Percentiles rank a stretch among this genome's conserved stretches.
phyloP scores from a whole-genome alignment of 371 early-diverging fungal species.

The Phascolomyces articulosus region DNA sequence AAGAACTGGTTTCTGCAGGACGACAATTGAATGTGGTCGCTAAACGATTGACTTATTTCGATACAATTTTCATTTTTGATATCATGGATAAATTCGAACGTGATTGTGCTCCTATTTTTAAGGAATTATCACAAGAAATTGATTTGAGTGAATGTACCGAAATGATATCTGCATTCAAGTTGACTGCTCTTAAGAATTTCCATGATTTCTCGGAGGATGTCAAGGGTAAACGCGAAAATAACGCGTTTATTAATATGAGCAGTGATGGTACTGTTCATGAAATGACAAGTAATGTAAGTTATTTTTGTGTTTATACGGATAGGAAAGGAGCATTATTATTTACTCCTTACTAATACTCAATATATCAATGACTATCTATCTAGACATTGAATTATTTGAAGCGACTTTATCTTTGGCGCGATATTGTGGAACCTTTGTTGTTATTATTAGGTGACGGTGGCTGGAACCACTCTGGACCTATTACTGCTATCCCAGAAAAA shows the following conservation, averaged over 20 bases:
- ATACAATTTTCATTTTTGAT: slow-evolving; percentile 80
- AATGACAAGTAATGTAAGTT: slow-evolving; percentile 75
- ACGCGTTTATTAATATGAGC: slow-evolving; percentile 56
- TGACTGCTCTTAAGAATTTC: slow-evolving; percentile 64
- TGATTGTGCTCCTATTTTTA: slow-evolving; percentile 24
- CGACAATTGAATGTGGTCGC: slow-evolving; percentile 67
- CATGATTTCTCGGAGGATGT: slow-evolving; percentile 79
- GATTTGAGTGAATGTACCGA: slow-evolving; percentile 50
- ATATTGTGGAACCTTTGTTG: slow-evolving; percentile 65
- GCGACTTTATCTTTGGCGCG: slow-evolving; percentile 58
- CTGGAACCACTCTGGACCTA: slow-evolving; percentile 52
- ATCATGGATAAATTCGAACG: slow-evolving; percentile 64
- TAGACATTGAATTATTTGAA: slow-evolving; percentile 69
- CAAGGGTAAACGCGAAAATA: slow-evolving; percentile 39
- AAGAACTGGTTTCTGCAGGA: slow-evolving; percentile 66
- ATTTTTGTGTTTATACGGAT: not conserved
- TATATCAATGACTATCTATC: not conserved
- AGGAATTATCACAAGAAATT: slow-evolving; percentile 25
- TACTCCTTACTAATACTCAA: not conserved
- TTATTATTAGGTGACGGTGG: slow-evolving; percentile 61
- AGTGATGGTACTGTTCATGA: slow-evolving; percentile 89
- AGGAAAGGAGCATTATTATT: not conserved
- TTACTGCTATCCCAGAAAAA: slow-evolving; percentile 15
- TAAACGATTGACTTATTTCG: slow-evolving; percentile 65
- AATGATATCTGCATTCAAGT: slow-evolving; percentile 58